phyloP scores from a whole-genome alignment of 2,329 filamentous ascomycete species.

The Neobulgaria alba region DNA sequence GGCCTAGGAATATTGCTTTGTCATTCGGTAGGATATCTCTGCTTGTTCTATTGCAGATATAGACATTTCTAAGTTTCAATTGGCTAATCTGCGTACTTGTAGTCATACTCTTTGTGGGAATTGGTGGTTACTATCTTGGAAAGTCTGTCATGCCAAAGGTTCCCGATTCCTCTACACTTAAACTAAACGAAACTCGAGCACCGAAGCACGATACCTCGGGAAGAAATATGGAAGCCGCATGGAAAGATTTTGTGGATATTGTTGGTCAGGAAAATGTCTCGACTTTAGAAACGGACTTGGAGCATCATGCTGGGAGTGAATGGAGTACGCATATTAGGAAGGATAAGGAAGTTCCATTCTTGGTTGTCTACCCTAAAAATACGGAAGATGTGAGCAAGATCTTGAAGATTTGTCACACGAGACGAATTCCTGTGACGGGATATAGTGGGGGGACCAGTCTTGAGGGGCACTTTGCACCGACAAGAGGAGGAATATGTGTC shows the following conservation, averaged over 20 bases:
- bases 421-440: constrained; percentile 75
- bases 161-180: constrained; percentile 49
- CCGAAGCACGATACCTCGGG: constrained; percentile 50
- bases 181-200: constrained; percentile 42
- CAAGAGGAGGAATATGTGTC: constrained; percentile 73
- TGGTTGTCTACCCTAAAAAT: constrained; percentile 66
- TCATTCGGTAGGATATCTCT: no score
- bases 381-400: constrained; percentile 81
- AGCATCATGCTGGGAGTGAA: constrained; percentile 48
- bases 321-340: constrained; percentile 53
- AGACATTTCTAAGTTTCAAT: no score
- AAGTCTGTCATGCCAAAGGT: constrained; percentile 43
- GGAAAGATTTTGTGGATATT: constrained; percentile 58
- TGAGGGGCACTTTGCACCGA: constrained; percentile 82
- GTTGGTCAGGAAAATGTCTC: constrained; percentile 58
- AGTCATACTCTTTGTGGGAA: constrained; percentile 24
- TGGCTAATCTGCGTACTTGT: constrained; percentile 3
- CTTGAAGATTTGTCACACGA: constrained; percentile 78
- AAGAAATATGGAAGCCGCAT: constrained; percentile 58
- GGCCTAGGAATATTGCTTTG: constrained; percentile 40
- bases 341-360: constrained; percentile 46
- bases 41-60: no score
- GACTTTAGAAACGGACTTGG: constrained; percentile 46
- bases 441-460: constrained; percentile 85
- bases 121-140: constrained; percentile 46